Base-by-base conservation (phyloP, 345 rosid species). In the Ceriops zippeliana region DNA sequence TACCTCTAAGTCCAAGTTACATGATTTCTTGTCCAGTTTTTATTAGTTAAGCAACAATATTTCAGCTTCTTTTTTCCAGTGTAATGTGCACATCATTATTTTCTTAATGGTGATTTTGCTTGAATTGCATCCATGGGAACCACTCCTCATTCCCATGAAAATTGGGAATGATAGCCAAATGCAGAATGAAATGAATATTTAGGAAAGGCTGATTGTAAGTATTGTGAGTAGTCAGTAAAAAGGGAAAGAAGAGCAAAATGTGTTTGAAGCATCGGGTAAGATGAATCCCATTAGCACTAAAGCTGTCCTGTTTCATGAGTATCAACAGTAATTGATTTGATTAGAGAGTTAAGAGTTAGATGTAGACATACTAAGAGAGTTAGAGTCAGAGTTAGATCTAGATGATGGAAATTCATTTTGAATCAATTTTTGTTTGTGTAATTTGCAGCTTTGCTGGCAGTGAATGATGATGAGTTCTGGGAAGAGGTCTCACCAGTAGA, bases 381-480 rank as follows among this genome's bases (percentile, higher is more conserved):
- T n/a, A 51, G 30, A 20, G 30, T 28, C 0, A 28, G 30, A 28
- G 46, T 6, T 52, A 19, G 58, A 52, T 20, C 49, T 52, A n/a
- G 31, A 32, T 1, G 26, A 72, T 65, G 66, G 15, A 31, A 46
- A 8, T 47, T 58, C 24, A 7, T 53, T 1, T 37, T 71, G 15
- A 49, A 52, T 27, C n/a, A 54, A 35, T 20, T 53, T 52, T 19
- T 56, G 60, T n/a, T 21, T 57, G 24, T 46, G n/a, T 52, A 34
- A 49, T 72, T 61, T 83, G 61, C 86, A 91, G 97, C 97, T 22
- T 28, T 93, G 87, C 85, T 93, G 71, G 81, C 92, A 0, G 97
- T 85, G 35, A 83, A 62, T 35, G 88, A 83, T 81, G 95, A 89
- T 79, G 98, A 91, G 78, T 93, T 93, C 68, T 93, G 97, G 97